A percentile compares a stretch with the other conserved stretches of the same genome.
Conservation (phyloP, 129 eudicot species). For the Flaveria trinervia region DNA sequence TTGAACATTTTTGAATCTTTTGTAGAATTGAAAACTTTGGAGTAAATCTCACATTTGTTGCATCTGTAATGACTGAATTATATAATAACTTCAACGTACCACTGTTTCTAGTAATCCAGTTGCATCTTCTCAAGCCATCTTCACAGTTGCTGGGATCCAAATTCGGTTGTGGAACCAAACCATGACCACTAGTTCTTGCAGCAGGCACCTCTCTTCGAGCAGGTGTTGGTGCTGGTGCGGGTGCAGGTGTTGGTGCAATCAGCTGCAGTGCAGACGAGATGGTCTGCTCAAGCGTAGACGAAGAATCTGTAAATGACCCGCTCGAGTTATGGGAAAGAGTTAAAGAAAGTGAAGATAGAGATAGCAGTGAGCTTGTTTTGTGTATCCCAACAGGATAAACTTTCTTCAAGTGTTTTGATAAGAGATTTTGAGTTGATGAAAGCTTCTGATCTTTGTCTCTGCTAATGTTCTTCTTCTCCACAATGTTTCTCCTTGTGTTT, state of each 20-base stretch:
- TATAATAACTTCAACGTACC: constrained; percentile 52
- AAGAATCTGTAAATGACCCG: constrained; percentile 68
- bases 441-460: constrained; percentile 44
- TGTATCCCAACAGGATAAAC: constrained; percentile 77
- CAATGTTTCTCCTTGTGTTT: constrained; percentile 44
- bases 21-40: not conserved
- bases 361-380: constrained; percentile 67
- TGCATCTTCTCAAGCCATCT: constrained; percentile 76
- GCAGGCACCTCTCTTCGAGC: constrained; percentile 41
- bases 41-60: not conserved
- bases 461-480: constrained; percentile 41
- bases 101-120: constrained; percentile 91
- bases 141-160: constrained; percentile 35
- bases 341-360: constrained; percentile 83
- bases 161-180: constrained; percentile 33
- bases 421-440: constrained; percentile 43
- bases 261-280: constrained; percentile 68
- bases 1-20: not conserved
- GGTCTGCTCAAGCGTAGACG: constrained; percentile 67
- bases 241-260: constrained; percentile 45
- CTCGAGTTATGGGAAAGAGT: constrained; percentile 74
- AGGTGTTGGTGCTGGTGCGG: constrained; percentile 38
- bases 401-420: constrained; percentile 77
- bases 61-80: not conserved
- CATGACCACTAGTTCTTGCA: constrained; percentile 35